A percentile compares a stretch with the other conserved stretches of the same genome.
These are phyloP conservation scores for Crithidia acanthocephali DNA, from an alignment of 208 protist species.

Conservation along the genomic window DNA sequence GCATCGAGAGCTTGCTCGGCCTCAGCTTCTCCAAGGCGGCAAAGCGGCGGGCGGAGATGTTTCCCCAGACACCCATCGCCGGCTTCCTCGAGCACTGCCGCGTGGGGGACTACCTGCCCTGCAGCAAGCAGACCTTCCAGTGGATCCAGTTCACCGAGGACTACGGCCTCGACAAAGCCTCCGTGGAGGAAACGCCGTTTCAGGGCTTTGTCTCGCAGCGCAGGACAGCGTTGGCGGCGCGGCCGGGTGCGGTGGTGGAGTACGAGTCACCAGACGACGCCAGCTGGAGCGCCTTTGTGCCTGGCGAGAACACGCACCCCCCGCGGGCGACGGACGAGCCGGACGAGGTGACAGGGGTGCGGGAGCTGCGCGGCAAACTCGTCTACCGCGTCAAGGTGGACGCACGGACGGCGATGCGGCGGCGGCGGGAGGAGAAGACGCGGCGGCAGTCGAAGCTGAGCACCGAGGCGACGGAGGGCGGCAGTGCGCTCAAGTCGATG, in stretches of 20 bases:
- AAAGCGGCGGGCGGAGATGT: constrained; percentile 47
- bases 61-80: constrained; percentile 47
- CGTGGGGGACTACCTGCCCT: constrained; percentile 78
- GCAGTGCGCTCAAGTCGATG: constrained; percentile 45
- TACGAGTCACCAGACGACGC: constrained; percentile 37
- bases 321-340: constrained; percentile 32
- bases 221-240: constrained; percentile 24
- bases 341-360: constrained; percentile 68
- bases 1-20: constrained; percentile 56
- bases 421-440: constrained; percentile 50
- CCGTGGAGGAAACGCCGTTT: constrained; percentile 64
- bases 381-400: constrained; percentile 70
- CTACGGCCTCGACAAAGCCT: constrained; percentile 44
- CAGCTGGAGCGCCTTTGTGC: constrained; percentile 35
- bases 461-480: constrained; percentile 22
- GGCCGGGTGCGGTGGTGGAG: constrained; percentile 7
- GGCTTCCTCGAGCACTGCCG: constrained; percentile 61
- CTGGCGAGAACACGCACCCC: constrained; percentile 25
- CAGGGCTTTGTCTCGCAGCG: constrained; percentile 38
- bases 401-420: constrained; percentile 50
- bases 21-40: constrained; percentile 69
- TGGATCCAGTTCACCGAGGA: constrained; percentile 70
- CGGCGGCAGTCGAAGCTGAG: constrained; percentile 34
- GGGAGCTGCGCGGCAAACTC: constrained; percentile 62
- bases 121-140: constrained; percentile 44